Conservation (phyloP, 73 alveolate species). For the Uronychia setigera region DNA sequence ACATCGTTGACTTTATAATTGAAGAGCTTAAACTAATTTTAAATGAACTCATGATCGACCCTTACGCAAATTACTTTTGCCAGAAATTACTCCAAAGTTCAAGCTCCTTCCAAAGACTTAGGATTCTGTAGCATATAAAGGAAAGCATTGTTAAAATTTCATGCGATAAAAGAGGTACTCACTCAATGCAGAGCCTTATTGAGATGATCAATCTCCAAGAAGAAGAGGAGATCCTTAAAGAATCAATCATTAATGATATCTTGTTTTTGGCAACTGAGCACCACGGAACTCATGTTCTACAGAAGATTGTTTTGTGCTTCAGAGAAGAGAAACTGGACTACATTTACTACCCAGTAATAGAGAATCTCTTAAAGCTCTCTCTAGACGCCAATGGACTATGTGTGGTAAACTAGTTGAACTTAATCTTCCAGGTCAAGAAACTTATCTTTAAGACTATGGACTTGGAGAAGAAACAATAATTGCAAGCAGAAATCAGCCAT, state of each 20-base stretch:
- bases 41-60: slow-evolving; percentile 81
- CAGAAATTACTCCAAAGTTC: slow-evolving; percentile 77
- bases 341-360: slow-evolving; percentile 74
- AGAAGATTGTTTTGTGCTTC: slow-evolving; percentile 78
- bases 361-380: slow-evolving; percentile 75
- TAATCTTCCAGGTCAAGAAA: slow-evolving; percentile 65
- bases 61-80: slow-evolving; percentile 92
- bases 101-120: slow-evolving; percentile 73
- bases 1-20: slow-evolving; percentile 75
- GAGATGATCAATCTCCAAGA: slow-evolving; percentile 80
- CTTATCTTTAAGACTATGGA: slow-evolving; percentile 20
- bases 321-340: slow-evolving; percentile 78
- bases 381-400: slow-evolving; percentile 89
- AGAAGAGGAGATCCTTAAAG: slow-evolving; percentile 84
- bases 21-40: slow-evolving; percentile 61
- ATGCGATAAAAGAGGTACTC: slow-evolving; percentile 91
- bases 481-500: slow-evolving; percentile 61
- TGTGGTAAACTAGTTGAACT: slow-evolving; percentile 77
- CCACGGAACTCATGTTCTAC: slow-evolving; percentile 94
- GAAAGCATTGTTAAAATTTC: slow-evolving; percentile 77
- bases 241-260: slow-evolving; percentile 70
- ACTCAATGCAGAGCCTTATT: slow-evolving; percentile 86
- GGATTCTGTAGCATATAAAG: slow-evolving; percentile 64
- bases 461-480: slow-evolving; percentile 27
- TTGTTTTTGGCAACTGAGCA: slow-evolving; percentile 70